These are phyloP conservation scores for Wickerhamomyces hampshirensis DNA, from an alignment of 805 yeast species.

Conservation along the genomic window DNA sequence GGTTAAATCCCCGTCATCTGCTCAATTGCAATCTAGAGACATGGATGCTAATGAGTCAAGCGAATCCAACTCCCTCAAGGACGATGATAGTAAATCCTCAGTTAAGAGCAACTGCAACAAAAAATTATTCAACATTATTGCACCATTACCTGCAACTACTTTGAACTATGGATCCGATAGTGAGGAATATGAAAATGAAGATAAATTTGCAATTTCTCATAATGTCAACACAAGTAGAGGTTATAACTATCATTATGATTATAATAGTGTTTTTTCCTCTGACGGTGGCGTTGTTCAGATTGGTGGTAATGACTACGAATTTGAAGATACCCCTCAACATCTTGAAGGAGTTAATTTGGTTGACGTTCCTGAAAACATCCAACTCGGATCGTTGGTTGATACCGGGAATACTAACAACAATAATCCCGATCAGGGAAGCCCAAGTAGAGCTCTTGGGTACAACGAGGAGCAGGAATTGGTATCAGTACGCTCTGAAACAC, in stretches of 20 bases:
- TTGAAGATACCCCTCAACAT: conserved; percentile 21
- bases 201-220: conserved; percentile 56
- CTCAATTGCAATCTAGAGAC: conserved; percentile 18
- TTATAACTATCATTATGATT: conserved; percentile 73
- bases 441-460: not conserved
- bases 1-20: conserved; percentile 40
- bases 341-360: conserved; percentile 24
- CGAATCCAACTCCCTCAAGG: conserved; percentile 10
- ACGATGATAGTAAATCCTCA: conserved; percentile 1
- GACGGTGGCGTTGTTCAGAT: conserved; percentile 28
- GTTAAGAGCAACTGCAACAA: conserved; percentile 1
- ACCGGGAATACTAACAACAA: not conserved
- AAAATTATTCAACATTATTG: conserved; percentile 49
- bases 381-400: conserved; percentile 17
- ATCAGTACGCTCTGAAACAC: not conserved
- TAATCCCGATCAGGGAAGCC: not conserved
- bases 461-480: not conserved
- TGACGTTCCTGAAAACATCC: conserved; percentile 26
- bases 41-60: not conserved
- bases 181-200: conserved; percentile 43
- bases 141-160: conserved; percentile 79
- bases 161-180: conserved; percentile 73
- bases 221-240: conserved; percentile 70
- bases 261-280: conserved; percentile 67
- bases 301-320: conserved; percentile 15